Base-by-base conservation (phyloP, 768 basidiomycete species). In the Heimioporus sp. region DNA sequence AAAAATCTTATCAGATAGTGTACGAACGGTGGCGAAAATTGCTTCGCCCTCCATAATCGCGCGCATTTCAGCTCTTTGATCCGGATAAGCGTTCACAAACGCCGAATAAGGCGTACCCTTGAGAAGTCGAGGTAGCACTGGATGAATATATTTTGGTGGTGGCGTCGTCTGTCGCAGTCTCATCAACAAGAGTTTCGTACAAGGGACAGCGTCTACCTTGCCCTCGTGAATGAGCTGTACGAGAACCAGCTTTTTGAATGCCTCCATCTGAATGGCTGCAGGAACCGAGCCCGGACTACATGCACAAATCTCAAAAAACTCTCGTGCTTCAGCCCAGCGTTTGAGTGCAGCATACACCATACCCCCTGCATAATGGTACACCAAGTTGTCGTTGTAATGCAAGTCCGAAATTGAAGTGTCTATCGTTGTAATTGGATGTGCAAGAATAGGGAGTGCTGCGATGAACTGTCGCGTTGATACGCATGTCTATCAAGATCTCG, bases 351-450 rank as follows among this genome's bases (percentile, higher is more conserved):
- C 70, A 1, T 86, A 74, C 1, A 78, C 79, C n/a, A 89, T 73
- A 2, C 90, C 92, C 4, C 86, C 91, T 3, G 81, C 73, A 66
- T 93, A 92, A 73, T 94, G 90, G 64, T 93, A 93, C n/a, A 80
- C 70, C 20, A 96, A 76, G 60, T 87, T 87, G 66, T 94, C 92
- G 56, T 80, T 83, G 70, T 91, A 92, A 31, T 67, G 70, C 48
- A 95, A 71, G 53, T 91, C 87, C 8, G 80, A 81, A n/a, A 80
- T 65, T 0, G 65, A 55, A 2, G 72, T 76, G 64, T 86, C 84
- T 51, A 93, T 77, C 39, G 80, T 74, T 12, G 82, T 81, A 56
- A 92, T 86, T 16, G 87, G 83, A n/a, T 72, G 63, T 11, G 63
- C 44, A 11, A 93, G 80, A 16, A 92, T 61, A 1, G 82, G 82